Percentiles rank a stretch among this genome's conserved stretches.
phyloP scores from a whole-genome alignment of 768 basidiomycete species.

The Russula foetens region DNA sequence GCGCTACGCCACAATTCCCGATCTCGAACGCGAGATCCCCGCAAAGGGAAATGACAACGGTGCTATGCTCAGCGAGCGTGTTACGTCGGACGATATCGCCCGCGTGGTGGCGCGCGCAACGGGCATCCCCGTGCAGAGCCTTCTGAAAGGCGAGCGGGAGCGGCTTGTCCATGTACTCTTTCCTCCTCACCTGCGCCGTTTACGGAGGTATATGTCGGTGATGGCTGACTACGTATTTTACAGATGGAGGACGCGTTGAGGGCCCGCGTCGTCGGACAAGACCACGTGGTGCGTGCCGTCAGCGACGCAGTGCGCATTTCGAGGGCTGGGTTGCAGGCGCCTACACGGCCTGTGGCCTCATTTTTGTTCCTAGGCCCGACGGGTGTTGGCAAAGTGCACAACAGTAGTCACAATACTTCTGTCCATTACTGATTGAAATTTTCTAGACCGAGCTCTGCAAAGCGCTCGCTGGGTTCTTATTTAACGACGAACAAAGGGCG shows the following conservation, averaged over 20 bases:
- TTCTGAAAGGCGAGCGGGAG: constrained; percentile 85
- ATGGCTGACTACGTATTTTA: not conserved
- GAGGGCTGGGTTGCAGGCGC: constrained; percentile 82
- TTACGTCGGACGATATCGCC: constrained; percentile 85
- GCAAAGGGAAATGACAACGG: constrained; percentile 38
- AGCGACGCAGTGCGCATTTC: constrained; percentile 91
- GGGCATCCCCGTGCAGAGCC: constrained; percentile 83
- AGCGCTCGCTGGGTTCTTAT: constrained; percentile 80
- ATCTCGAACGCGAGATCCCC: constrained; percentile 65
- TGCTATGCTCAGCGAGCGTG: constrained; percentile 76
- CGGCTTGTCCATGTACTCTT: constrained; percentile 70
- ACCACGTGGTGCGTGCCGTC: constrained; percentile 77
- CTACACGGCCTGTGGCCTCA: constrained; percentile 83
- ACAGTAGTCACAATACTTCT: not conserved
- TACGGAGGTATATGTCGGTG: not conserved
- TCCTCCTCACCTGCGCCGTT: not conserved
- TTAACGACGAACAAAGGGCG: constrained; percentile 81
- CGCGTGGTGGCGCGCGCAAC: constrained; percentile 83
- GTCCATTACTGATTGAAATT: not conserved
- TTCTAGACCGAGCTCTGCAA: constrained; percentile 82
- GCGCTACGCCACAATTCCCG: constrained; percentile 79
- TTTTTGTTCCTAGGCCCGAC: constrained; percentile 90
- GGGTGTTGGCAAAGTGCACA: constrained; percentile 69
- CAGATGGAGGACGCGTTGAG: constrained; percentile 84
- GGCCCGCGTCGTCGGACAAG: constrained; percentile 81